Percentiles rank a stretch among this genome's conserved stretches.
Evolutionary conservation across 2,329 filamentous ascomycete species (phyloP).

Genomic region (Fusarium sp.): DNA sequence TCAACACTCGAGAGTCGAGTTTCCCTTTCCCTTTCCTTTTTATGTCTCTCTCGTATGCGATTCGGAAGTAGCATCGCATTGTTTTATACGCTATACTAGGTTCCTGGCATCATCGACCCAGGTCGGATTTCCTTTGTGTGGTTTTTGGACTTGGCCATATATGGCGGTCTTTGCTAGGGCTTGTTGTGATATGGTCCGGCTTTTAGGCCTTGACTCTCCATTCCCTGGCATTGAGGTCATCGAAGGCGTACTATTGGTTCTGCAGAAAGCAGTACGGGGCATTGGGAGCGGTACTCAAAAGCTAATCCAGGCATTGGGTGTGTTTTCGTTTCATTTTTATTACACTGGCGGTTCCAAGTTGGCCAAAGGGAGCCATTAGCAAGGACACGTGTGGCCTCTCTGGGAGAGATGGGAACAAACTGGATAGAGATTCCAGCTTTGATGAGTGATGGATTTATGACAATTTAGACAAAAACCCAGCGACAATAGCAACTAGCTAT

Average conservation of each 20-base stretch:
- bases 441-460: conserved; percentile 47
- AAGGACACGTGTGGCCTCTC: background rate
- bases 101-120: conserved; percentile 2
- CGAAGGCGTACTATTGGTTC: conserved; percentile 27
- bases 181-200: conserved; percentile 3
- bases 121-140: conserved; percentile 38
- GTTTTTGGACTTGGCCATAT: conserved; percentile 19
- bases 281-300: conserved; percentile 39
- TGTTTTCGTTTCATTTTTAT: conserved; percentile 8
- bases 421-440: conserved; percentile 33
- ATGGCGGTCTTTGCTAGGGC: conserved; percentile 12
- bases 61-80: conserved; percentile 11
- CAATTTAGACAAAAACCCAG: conserved; percentile 43
- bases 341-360: conserved; percentile 8
- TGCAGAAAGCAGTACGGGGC: conserved; percentile 38
- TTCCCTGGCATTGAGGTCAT: conserved; percentile 17
- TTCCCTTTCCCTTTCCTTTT: conserved; percentile 10
- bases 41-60: conserved; percentile 14
- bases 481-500: conserved; percentile 38
- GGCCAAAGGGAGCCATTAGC: conserved; percentile 8
- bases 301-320: conserved; percentile 39
- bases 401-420: conserved; percentile 24
- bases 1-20: conserved; percentile 7
- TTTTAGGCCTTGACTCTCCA: conserved; percentile 10
- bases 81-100: conserved; percentile 12